Conservation (phyloP, 2,329 filamentous ascomycete genomes). For the Stemphylium lycopersici region DNA sequence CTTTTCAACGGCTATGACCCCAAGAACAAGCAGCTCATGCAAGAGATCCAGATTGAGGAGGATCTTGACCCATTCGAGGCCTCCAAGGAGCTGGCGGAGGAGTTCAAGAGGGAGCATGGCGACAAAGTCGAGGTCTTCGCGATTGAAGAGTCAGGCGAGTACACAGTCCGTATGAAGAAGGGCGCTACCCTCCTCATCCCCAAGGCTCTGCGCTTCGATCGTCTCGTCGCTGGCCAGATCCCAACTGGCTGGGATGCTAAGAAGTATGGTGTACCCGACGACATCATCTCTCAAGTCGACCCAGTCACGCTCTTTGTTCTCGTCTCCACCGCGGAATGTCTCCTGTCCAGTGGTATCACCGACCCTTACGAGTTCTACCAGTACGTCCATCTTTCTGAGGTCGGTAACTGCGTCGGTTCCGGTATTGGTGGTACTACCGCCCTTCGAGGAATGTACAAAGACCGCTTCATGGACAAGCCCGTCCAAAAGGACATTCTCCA, state of each 20-base stretch:
- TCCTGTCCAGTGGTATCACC: constrained; percentile 92
- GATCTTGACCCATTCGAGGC: constrained; percentile 97
- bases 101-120: constrained; percentile 96
- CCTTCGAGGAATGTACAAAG: constrained; percentile 96
- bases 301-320: constrained; percentile 95
- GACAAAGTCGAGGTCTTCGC: constrained; percentile 98
- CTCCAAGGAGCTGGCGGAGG: constrained; percentile 94
- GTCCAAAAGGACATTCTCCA: constrained; percentile 99
- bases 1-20: constrained; percentile 97
- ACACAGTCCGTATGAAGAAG: constrained; percentile 92
- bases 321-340: constrained; percentile 88
- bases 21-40: constrained; percentile 96
- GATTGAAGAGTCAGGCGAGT: constrained; percentile 91
- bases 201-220: constrained; percentile 96
- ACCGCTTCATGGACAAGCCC: constrained; percentile 94
- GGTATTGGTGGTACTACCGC: constrained; percentile 96
- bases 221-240: constrained; percentile 94
- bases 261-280: constrained; percentile 93
- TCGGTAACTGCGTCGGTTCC: constrained; percentile 97
- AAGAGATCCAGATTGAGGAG: constrained; percentile 96
- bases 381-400: constrained; percentile 96
- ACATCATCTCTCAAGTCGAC: constrained; percentile 97
- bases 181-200: constrained; percentile 93
- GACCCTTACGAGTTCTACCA: constrained; percentile 99
- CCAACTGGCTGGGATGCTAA: constrained; percentile 97